Base-by-base conservation (phyloP, 164 flowering plant species). In the Vitis rupestris region DNA sequence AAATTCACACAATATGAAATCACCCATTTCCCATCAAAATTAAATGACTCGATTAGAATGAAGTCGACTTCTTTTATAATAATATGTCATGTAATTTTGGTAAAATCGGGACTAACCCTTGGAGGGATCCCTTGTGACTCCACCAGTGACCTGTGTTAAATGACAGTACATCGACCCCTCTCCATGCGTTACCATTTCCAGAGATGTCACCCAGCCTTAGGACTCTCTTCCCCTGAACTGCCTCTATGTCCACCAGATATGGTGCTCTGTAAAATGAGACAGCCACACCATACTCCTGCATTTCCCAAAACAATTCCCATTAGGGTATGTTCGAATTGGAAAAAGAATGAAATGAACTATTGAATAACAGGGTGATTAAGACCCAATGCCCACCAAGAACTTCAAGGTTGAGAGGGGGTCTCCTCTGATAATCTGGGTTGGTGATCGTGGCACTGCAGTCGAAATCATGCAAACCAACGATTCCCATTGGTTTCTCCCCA, bases 401-500 rank as follows among this genome's bases (percentile, higher is more conserved):
- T 76, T 89, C 65, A 91, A 88, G 10, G 84, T 84, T 49, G 97
- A 90, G 30, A 91, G 81, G 51, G 97, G 94, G 23, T 88, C 92
- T 69, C 90, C 87, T 72, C 86, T 83, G 69, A 70, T 70, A n/a
- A 87, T 62, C 73, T 86, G 89, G 2, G 90, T 89, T 19, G 75
- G 77, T 3, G 94, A 74, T 10, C 50, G 48, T 1, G 93, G 90
- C 2, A 74, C 81, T 1, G 85, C 76, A 0, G 88, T 66, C 0
- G 75, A 75, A 29, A 91, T 82, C 97, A 96, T 77, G 70, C 99
- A 96, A 67, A 93, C 76, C 80, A 93, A 70, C 0, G 98, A 96
- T 82, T 96, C 81, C 99, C 99, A 96, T 81, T 96, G 98, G 72
- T 96, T 91, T 66, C 85, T 75, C 3, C 97, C 97, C 2, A 96